These are phyloP conservation scores for Auricularia cornea DNA, from an alignment of 768 basidiomycete species.

Conservation along the genomic window DNA sequence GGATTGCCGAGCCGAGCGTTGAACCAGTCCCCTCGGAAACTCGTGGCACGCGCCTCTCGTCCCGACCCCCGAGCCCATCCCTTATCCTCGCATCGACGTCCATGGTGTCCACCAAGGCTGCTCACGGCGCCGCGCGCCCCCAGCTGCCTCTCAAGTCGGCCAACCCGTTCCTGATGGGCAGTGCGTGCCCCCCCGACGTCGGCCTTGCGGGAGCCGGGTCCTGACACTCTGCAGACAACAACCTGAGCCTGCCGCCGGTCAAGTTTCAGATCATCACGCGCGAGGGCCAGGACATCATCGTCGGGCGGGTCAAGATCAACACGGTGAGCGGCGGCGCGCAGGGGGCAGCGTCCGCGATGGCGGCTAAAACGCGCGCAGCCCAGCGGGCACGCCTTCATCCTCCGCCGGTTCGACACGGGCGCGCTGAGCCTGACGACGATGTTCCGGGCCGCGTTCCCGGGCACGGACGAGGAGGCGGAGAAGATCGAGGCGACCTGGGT, in stretches of 20 bases:
- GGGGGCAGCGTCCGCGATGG: conserved; percentile 12
- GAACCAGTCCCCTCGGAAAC: no score
- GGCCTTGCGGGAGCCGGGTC: no score
- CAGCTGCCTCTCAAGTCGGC: background rate
- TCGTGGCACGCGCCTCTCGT: no score
- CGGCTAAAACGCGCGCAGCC: conserved; percentile 36
- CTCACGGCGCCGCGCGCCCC: background rate
- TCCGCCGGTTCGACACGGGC: conserved; percentile 87
- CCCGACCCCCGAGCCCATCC: no score
- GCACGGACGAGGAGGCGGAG: conserved; percentile 67
- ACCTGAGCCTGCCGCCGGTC: conserved; percentile 48
- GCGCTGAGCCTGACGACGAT: conserved; percentile 91
- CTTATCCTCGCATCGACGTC: no score
- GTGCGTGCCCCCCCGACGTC: background rate
- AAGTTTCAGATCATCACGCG: conserved; percentile 90
- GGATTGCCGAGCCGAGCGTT: no score
- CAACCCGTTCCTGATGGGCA: background rate
- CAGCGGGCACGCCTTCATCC: conserved; percentile 81
- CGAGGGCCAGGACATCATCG: conserved; percentile 81
- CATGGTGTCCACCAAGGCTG: no score
- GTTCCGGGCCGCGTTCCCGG: conserved; percentile 92
- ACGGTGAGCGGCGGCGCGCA: conserved; percentile 47
- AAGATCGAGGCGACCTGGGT: conserved; percentile 77
- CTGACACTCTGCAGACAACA: background rate
- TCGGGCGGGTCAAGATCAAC: conserved; percentile 82